Base-by-base conservation (phyloP, 495 filamentous ascomycete genomes). In the Neurospora cerealis region DNA sequence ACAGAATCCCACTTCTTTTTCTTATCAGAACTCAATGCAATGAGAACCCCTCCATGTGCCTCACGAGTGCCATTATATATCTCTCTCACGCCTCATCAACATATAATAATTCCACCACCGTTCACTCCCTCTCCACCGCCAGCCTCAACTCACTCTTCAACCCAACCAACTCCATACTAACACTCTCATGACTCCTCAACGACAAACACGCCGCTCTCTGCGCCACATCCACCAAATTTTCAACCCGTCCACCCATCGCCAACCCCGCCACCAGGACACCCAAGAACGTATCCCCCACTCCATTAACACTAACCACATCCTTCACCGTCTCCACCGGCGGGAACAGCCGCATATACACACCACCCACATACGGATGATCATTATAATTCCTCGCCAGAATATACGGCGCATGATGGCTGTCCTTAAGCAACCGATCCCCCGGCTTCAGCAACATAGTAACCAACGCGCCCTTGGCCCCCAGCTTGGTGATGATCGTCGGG, bases 261-360 rank as follows among this genome's bases (percentile, higher is more conserved):
- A 88, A 73, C 3, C 92, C 92, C 2, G 93, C 90, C 32, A 97
- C 83, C 40, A 97, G 48, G 19, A 93, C 91, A 4, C 95, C 96
- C 3, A 96, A 83, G 75, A 98, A 93, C 0, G 96, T 98, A 83
- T 99, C 96, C 6, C 96, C 96, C 0, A 93, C 94, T 0, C 95
- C 96, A 79, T 98, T 99, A 15, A 98, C 96, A 75, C 92, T 95
- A 15, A 95, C 90, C 5, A 97, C 85, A 38, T 93, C 88, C 19
- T 86, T 80, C 1, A 97, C 83, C n/a, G 83, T 79, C 81, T 92
- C 90, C 3, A 86, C 87, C 17, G 92, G 85, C 0, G 91, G 88
- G 81, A 93, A 96, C 32, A 95, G 80, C 46, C 93, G 85, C 90
- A 98, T 93, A 77, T 96, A 97, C 21, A 97, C 87, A 0, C 94